A percentile compares a stretch with the other conserved stretches of the same genome.
These are phyloP conservation scores for Penicillium verrucosum DNA, from an alignment of 2,329 filamentous ascomycete species.

Conservation along the genomic window DNA sequence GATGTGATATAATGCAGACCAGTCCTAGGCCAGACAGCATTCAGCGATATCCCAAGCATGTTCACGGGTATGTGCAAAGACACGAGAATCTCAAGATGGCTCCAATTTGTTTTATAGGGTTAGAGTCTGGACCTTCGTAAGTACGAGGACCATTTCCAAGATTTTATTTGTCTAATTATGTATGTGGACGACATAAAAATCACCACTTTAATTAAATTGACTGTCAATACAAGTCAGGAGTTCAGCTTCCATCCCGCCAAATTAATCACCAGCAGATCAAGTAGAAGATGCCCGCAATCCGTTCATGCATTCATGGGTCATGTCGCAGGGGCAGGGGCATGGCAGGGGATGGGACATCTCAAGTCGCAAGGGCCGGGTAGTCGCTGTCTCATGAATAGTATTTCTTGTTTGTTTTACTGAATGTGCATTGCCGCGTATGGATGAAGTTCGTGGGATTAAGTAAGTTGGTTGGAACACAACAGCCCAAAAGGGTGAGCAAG, in stretches of 20 bases:
- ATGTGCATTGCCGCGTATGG: slow-evolving; percentile 15
- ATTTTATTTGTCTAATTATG: neutral
- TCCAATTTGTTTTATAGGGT: neutral
- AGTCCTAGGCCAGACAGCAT: neutral
- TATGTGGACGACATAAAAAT: neutral
- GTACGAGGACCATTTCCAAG: neutral
- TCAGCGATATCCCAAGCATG: neutral
- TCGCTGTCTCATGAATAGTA: slow-evolving; percentile 8
- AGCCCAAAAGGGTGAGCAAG: neutral
- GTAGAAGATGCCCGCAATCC: slow-evolving; percentile 6
- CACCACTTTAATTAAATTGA: neutral
- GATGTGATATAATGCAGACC: neutral
- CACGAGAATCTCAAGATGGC: neutral
- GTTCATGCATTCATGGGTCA: neutral
- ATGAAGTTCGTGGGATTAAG: neutral
- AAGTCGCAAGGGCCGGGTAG: slow-evolving; percentile 12
- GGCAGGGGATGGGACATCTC: neutral
- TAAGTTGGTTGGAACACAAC: neutral
- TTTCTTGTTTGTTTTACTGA: neutral
- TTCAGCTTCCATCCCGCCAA: neutral
- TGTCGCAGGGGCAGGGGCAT: slow-evolving; percentile 1
- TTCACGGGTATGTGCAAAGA: neutral
- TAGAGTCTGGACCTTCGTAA: neutral
- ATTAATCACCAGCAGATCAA: slow-evolving; percentile 16
- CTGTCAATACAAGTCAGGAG: neutral